phyloP scores from a whole-genome alignment of 495 filamentous ascomycete genomes.

The Hyphodiscus hymeniophilus region DNA sequence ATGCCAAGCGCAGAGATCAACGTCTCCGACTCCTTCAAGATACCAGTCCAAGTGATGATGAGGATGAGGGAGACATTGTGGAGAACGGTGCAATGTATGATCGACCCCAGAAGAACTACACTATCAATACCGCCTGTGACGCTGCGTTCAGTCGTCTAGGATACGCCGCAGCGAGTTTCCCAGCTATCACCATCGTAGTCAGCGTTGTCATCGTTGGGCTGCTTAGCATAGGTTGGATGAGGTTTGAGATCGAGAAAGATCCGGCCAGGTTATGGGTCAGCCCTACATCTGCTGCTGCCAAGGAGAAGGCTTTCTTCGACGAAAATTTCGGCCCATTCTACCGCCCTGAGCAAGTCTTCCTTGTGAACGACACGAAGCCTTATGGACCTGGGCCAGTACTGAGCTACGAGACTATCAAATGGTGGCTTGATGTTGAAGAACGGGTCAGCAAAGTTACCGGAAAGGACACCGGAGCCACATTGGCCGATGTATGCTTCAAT shows the following conservation, averaged over 20 bases:
- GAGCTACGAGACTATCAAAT: constrained; percentile 75
- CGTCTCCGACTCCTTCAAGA: constrained; percentile 81
- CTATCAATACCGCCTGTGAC: constrained; percentile 70
- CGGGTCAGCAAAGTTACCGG: constrained; percentile 64
- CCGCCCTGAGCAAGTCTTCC: constrained; percentile 84
- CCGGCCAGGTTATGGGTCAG: constrained; percentile 94
- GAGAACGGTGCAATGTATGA: constrained; percentile 62
- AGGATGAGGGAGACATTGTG: constrained; percentile 76
- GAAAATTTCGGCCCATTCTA: constrained; percentile 94
- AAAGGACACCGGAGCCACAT: constrained; percentile 45
- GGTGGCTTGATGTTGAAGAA: constrained; percentile 92
- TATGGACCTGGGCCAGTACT: constrained; percentile 65
- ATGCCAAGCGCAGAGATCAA: constrained; percentile 66
- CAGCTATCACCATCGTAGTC: constrained; percentile 66
- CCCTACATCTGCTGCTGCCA: constrained; percentile 78
- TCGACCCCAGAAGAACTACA: constrained; percentile 62
- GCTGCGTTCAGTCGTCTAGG: constrained; percentile 78
- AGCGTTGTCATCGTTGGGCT: constrained; percentile 64
- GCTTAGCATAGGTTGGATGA: constrained; percentile 78
- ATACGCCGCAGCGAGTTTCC: constrained; percentile 70
- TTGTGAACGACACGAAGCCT: constrained; percentile 75
- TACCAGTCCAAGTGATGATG: constrained; percentile 75
- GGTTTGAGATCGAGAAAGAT: constrained; percentile 78
- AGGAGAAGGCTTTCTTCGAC: constrained; percentile 93
- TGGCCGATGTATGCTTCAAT: constrained; percentile 89